Conservation (phyloP, 768 basidiomycete species). For the button mushroom (Agaricus bisporus) region DNA sequence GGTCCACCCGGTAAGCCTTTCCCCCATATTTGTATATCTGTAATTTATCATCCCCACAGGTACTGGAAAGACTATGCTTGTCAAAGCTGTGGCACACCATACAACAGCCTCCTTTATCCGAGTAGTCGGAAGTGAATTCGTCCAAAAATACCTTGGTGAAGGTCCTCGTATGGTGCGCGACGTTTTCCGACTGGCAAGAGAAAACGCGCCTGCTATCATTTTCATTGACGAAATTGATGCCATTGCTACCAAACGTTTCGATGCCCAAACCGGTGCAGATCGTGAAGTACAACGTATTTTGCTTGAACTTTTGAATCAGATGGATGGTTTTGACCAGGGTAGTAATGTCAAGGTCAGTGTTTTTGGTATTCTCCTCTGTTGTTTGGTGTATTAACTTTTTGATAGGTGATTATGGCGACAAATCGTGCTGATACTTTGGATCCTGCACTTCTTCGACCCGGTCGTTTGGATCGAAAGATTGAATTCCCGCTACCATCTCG, state of each 20-base stretch:
- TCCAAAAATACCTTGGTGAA: constrained; percentile 99
- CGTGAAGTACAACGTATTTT: constrained; percentile 98
- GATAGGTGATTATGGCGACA: constrained; percentile 98
- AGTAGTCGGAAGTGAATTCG: constrained; percentile 97
- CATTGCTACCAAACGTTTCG: constrained; percentile 99
- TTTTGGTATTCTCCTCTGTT: neutral
- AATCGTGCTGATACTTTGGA: constrained; percentile 98
- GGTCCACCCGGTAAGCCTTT: constrained; percentile 80
- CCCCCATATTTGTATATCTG: neutral
- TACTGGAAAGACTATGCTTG: constrained; percentile 98
- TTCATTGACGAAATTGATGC: constrained; percentile 99
- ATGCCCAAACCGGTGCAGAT: constrained; percentile 98
- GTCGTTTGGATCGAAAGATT: constrained; percentile 96
- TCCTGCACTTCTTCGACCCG: constrained; percentile 94
- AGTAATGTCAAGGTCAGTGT: constrained; percentile 88
- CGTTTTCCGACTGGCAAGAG: constrained; percentile 94
- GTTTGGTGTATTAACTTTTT: constrained; percentile 2
- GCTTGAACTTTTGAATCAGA: constrained; percentile 94
- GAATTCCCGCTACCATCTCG: constrained; percentile 95
- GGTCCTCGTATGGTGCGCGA: constrained; percentile 99
- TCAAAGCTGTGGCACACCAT: constrained; percentile 98
- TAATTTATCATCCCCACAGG: constrained; percentile 39
- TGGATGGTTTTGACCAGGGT: constrained; percentile 99
- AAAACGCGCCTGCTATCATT: constrained; percentile 96
- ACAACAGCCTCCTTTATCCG: constrained; percentile 97